Evolutionary conservation across 1,139 yeast species (phyloP).

Genomic region (Nakaseomyces uthaithaninus): DNA sequence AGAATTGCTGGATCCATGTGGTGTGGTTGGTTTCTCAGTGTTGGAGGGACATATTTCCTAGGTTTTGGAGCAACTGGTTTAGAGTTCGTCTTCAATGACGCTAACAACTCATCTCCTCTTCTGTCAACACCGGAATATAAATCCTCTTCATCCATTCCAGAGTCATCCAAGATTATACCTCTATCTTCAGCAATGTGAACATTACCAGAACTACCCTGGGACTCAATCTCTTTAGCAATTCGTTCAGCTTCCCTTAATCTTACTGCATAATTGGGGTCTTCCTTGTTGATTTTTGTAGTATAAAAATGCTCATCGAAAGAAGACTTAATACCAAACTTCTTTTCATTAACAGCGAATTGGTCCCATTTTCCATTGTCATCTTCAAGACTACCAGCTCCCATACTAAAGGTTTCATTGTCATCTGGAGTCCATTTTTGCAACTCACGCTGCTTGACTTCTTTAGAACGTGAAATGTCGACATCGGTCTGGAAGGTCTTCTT

Average conservation of each 20-base stretch:
- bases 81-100: conserved; percentile 42
- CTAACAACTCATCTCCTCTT: conserved; percentile 58
- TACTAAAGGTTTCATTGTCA: conserved; percentile 30
- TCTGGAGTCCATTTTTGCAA: conserved; percentile 85
- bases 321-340: conserved; percentile 80
- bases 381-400: conserved; percentile 37
- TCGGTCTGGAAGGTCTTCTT: conserved; percentile 61
- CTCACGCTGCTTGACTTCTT: conserved; percentile 52
- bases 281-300: conserved; percentile 73
- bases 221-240: conserved; percentile 77
- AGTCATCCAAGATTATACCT: conserved; percentile 66
- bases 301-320: conserved; percentile 83
- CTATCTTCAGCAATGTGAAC: conserved; percentile 88
- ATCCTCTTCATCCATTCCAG: conserved; percentile 91
- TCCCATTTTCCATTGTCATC: conserved; percentile 58
- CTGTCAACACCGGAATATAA: conserved; percentile 80
- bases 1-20: conserved; percentile 76
- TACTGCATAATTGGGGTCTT: conserved; percentile 64
- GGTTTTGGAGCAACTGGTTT: conserved; percentile 21
- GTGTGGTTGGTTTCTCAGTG: conserved; percentile 54
- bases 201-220: conserved; percentile 54
- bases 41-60: conserved; percentile 43
- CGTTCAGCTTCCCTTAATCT: conserved; percentile 64
- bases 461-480: conserved; percentile 58
- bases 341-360: conserved; percentile 84